Evolutionary conservation across 148 eudicot genomes (phyloP).

Genomic region (Oxyria digyna): DNA sequence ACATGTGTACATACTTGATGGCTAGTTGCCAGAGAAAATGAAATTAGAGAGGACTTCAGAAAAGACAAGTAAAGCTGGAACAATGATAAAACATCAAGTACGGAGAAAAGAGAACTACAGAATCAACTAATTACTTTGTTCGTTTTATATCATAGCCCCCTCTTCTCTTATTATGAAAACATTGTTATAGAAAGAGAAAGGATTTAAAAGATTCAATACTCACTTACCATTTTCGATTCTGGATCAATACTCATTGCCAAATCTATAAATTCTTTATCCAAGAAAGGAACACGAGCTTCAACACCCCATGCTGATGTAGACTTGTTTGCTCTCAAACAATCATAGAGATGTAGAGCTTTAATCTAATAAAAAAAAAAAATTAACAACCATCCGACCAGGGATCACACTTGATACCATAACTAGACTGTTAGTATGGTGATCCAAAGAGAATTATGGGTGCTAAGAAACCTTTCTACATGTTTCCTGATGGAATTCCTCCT

Average conservation of each 20-base stretch:
- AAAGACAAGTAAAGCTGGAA: no score
- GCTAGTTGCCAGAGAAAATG: background rate
- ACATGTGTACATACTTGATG: background rate
- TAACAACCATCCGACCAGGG: constrained; percentile 8
- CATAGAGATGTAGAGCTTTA: constrained; percentile 90
- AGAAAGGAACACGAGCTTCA: constrained; percentile 97
- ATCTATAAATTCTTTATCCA: constrained; percentile 85
- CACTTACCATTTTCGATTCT: constrained; percentile 83
- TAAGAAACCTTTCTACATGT: constrained; percentile 76
- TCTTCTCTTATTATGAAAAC: background rate
- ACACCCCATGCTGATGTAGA: constrained; percentile 98
- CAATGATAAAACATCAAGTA: no score
- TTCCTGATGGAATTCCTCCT: constrained; percentile 88
- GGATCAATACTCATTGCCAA: constrained; percentile 92
- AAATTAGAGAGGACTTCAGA: background rate
- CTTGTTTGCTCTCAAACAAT: constrained; percentile 95
- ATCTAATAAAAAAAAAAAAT: constrained; percentile 50
- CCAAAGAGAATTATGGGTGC: background rate
- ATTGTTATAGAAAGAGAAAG: background rate
- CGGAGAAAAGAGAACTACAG: background rate
- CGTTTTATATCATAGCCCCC: no score
- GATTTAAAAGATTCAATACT: constrained; percentile 2
- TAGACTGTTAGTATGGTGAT: background rate
- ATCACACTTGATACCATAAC: background rate
- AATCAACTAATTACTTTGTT: background rate